Percentiles rank a stretch among this genome's conserved stretches.
These are phyloP conservation scores for Lentinula edodes DNA, from an alignment of 768 basidiomycete species.

Conservation along the genomic window DNA sequence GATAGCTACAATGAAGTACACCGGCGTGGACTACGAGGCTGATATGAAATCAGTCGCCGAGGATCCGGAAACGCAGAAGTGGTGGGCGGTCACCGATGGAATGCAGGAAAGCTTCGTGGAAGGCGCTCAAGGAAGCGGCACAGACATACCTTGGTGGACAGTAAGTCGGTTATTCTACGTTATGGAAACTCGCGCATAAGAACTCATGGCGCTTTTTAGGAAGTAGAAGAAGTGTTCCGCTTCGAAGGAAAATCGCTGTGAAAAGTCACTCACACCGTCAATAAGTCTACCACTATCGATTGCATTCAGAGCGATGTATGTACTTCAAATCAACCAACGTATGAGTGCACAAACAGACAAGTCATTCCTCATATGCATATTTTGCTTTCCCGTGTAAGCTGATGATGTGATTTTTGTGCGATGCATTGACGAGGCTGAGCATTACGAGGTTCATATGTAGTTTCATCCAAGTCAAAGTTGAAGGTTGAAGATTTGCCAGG, in stretches of 20 bases:
- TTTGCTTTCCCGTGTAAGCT: too few species aligned
- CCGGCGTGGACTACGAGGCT: conserved; percentile 52
- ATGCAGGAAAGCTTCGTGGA: conserved; percentile 78
- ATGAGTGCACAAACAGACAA: too few species aligned
- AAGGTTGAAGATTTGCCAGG: too few species aligned
- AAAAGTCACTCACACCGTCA: neutral
- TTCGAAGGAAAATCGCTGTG: conserved; percentile 40
- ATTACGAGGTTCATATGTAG: too few species aligned
- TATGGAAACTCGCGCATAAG: neutral
- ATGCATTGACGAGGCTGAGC: too few species aligned
- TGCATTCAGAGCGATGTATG: too few species aligned
- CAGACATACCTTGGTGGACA: conserved; percentile 67
- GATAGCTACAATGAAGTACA: conserved; percentile 79
- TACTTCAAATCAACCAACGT: too few species aligned
- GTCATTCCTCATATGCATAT: too few species aligned
- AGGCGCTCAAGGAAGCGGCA: conserved; percentile 64
- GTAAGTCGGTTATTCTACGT: conserved; percentile 24
- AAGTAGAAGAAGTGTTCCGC: conserved; percentile 64
- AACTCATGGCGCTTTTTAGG: conserved; percentile 20
- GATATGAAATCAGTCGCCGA: conserved; percentile 64
- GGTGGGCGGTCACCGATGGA: conserved; percentile 72
- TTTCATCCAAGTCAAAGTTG: too few species aligned
- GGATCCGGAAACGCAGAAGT: conserved; percentile 64
- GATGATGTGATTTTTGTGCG: too few species aligned
- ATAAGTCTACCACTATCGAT: too few species aligned